Evolutionary conservation across 2,329 filamentous ascomycete species (phyloP).

Genomic region (Aspergillus alliaceus): DNA sequence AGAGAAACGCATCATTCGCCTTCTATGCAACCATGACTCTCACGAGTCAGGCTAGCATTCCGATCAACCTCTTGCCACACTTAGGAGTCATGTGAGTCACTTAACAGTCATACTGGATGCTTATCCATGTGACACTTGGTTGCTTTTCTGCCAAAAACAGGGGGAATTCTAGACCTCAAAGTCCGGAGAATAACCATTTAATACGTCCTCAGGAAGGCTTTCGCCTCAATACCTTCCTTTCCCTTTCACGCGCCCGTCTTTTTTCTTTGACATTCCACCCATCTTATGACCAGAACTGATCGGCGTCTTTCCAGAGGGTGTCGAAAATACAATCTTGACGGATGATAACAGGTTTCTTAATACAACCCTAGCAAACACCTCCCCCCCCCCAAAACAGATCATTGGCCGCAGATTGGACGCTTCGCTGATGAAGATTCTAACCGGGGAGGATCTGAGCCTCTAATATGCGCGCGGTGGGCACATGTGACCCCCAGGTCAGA

Average conservation of each 20-base stretch:
- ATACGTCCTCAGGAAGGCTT: background rate
- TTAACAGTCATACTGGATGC: slow-evolving; percentile 4
- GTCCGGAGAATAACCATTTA: background rate
- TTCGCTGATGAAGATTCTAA: background rate
- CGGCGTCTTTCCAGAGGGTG: background rate
- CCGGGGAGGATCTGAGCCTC: background rate
- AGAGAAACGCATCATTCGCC: background rate
- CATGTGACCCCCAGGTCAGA: slow-evolving; percentile 14
- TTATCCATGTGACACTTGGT: slow-evolving; percentile 5
- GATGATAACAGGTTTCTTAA: background rate
- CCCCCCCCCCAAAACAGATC: too few relatives aligned
- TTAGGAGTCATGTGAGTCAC: slow-evolving; percentile 4
- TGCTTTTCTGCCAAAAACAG: background rate
- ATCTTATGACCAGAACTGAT: background rate
- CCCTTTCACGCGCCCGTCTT: background rate
- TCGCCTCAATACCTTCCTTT: background rate
- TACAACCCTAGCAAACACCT: background rate
- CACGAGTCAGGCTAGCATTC: background rate
- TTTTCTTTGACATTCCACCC: background rate
- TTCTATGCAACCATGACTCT: background rate
- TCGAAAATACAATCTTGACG: background rate
- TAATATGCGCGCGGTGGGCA: background rate
- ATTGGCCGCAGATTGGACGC: background rate
- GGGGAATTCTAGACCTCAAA: background rate
- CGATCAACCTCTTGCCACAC: background rate